Percentiles rank a stretch among this genome's conserved stretches.
phyloP scores from a whole-genome alignment of 441 rosid genomes.

The Manihot esculenta region DNA sequence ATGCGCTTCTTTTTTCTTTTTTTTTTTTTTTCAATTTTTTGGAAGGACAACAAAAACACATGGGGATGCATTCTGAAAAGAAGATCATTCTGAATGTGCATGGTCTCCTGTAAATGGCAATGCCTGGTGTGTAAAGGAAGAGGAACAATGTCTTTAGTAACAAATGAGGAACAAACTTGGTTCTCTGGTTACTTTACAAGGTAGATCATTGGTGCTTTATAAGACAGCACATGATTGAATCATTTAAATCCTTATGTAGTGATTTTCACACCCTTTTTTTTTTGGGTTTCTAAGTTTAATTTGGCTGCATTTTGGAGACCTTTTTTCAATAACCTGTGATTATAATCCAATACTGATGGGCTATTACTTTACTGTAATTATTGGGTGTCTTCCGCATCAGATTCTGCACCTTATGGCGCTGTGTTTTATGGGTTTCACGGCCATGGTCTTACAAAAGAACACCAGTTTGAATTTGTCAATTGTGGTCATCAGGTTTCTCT shows the following conservation, averaged over 20 bases:
- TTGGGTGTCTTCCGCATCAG: background rate
- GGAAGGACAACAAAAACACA: constrained; percentile 29
- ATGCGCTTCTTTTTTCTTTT: constrained; percentile 22
- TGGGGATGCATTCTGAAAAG: constrained; percentile 34
- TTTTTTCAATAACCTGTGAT: background rate
- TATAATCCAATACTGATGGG: background rate
- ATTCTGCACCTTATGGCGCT: background rate
- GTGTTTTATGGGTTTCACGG: background rate
- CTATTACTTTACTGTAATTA: background rate
- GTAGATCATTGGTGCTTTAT: constrained; percentile 24
- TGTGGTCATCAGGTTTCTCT: too few relatives aligned
- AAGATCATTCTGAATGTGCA: constrained; percentile 27
- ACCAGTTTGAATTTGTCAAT: too few relatives aligned
- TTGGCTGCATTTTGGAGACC: background rate
- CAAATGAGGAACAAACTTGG: constrained; percentile 20
- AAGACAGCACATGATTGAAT: constrained; percentile 9
- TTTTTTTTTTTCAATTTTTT: constrained; percentile 6
- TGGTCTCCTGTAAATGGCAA: constrained; percentile 51
- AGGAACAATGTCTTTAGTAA: constrained; percentile 28
- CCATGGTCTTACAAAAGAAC: background rate
- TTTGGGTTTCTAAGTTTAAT: background rate
- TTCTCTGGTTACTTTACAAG: constrained; percentile 15
- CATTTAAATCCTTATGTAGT: constrained; percentile 10
- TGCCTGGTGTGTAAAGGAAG: constrained; percentile 48
- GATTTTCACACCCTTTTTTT: background rate